Evolutionary conservation across 176 grass and related monocot species (phyloP), one percentile per base, ranked within the genome.

Genomic region (Musa itinerans): DNA sequence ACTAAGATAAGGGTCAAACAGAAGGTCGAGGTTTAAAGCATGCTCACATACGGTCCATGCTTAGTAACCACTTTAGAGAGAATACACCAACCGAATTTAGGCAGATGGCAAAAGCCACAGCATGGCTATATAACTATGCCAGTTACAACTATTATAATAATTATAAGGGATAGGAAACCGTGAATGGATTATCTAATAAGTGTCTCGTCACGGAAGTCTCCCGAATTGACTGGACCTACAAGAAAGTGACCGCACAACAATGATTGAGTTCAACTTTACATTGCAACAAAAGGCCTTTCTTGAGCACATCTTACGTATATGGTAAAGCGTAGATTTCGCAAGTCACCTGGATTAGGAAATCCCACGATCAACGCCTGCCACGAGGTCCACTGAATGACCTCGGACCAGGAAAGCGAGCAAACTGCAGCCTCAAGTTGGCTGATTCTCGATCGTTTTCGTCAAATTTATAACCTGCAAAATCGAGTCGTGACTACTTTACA

Each of bases 391-490:
- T 76, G 65, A 61, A 78, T 78, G 94, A 89, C 83, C 96, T 94
- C 84, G 92, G 86, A 86, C 96, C 96, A 59, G 96, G 91, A 91
- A 89, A 91, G 82, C 91, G 91, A 52, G 96, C 92, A 78, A 99
- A 99, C 82, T 99, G 96, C 82, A 95, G 87, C 69, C 96, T 78
- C 87, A 99, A 95, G 82, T 89, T 84, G 88, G 96, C 87, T 87
- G 96, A 99, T 4, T 99, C 91, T 57, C 91, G 89, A 74, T 99
- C 96, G 73, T 89, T 89, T 78, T 95, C 91, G 70, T 99, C 96
- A 74, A 99, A 90, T 83, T 89, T 92, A 91, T 99, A 99, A 95
- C 96, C 96, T 99, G 91, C 88, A 99, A 99, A 99, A 94, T 52
- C 68, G 91, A 99, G 91, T 84, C 87, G 91, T 73, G 65, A 76